A percentile compares a stretch with the other conserved stretches of the same genome.
These are phyloP conservation scores for Trichosporon sp. DNA, from an alignment of 1,284 basidiomycete species.

Conservation along the genomic window DNA sequence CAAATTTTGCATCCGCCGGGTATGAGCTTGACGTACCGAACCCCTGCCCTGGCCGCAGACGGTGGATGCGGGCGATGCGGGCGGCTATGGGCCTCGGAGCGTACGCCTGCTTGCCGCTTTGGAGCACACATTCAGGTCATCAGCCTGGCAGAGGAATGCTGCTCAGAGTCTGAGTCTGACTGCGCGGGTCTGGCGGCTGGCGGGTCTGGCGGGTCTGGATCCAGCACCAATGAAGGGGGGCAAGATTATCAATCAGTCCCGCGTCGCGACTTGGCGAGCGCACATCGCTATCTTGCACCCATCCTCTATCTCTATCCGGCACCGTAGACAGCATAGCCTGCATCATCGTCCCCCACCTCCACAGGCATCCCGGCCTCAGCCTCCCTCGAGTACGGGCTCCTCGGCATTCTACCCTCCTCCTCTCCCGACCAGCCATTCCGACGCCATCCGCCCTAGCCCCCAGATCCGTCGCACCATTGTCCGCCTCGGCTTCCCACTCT, in stretches of 20 bases:
- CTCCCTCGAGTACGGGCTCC: neutral
- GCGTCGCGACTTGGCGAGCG: neutral
- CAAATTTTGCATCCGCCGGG: neutral
- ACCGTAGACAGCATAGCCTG: neutral
- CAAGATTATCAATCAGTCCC: constrained; percentile 1
- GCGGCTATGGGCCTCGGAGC: neutral
- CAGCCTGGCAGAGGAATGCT: neutral
- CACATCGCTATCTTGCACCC: constrained; percentile 1
- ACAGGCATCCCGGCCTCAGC: neutral
- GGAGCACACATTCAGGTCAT: neutral
- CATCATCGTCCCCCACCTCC: neutral
- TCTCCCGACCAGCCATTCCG: neutral
- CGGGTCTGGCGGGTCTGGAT: neutral
- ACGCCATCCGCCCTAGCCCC: neutral
- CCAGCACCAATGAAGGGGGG: neutral
- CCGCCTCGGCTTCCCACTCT: neutral
- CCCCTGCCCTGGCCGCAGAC: neutral
- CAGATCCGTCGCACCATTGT: neutral
- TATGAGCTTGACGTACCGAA: neutral
- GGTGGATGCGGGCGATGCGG: too few species aligned
- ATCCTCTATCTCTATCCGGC: neutral
- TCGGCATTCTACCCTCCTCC: neutral
- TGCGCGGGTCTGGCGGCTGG: too few species aligned
- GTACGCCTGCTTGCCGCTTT: neutral
- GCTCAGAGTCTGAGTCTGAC: too few species aligned